Percentiles rank a stretch among this genome's conserved stretches.
phyloP scores from a whole-genome alignment of 192 early-diverging fungal species.

The Globomyces pollinis-pini region DNA sequence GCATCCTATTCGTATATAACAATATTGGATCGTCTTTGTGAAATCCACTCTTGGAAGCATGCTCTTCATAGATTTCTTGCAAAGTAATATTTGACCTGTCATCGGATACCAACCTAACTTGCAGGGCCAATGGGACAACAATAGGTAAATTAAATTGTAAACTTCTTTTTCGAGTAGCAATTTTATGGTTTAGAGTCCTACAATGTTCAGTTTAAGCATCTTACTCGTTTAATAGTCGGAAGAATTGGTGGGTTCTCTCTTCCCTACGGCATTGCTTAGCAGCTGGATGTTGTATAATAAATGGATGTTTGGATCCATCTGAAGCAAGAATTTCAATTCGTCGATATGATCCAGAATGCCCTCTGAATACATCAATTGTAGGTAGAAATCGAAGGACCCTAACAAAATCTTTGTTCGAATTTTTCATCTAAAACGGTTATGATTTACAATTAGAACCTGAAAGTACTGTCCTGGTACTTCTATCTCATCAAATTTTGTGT shows the following conservation, averaged over 20 bases:
- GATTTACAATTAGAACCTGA: constrained; percentile 37
- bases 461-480: constrained; percentile 98
- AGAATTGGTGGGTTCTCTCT: constrained; percentile 92
- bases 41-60: constrained; percentile 64
- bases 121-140: constrained; percentile 86
- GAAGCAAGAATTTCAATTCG: constrained; percentile 82
- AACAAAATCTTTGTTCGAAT: constrained; percentile 85
- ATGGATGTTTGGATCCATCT: constrained; percentile 82
- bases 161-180: constrained; percentile 74
- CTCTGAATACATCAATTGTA: constrained; percentile 76
- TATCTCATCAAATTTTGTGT: constrained; percentile 98
- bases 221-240: constrained; percentile 79
- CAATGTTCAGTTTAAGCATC: background rate
- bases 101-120: constrained; percentile 88
- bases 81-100: constrained; percentile 82
- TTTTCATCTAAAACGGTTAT: constrained; percentile 43
- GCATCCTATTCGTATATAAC: constrained; percentile 69
- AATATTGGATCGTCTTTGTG: constrained; percentile 84
- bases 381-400: constrained; percentile 92
- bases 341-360: constrained; percentile 65
- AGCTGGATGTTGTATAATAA: constrained; percentile 93
- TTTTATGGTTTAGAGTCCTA: constrained; percentile 68
- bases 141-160: constrained; percentile 78
- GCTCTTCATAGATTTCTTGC: constrained; percentile 88
- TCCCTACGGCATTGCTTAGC: constrained; percentile 82